Evolutionary conservation across 805 yeast genomes (phyloP).

Genomic region (Metschnikowia proteae): DNA sequence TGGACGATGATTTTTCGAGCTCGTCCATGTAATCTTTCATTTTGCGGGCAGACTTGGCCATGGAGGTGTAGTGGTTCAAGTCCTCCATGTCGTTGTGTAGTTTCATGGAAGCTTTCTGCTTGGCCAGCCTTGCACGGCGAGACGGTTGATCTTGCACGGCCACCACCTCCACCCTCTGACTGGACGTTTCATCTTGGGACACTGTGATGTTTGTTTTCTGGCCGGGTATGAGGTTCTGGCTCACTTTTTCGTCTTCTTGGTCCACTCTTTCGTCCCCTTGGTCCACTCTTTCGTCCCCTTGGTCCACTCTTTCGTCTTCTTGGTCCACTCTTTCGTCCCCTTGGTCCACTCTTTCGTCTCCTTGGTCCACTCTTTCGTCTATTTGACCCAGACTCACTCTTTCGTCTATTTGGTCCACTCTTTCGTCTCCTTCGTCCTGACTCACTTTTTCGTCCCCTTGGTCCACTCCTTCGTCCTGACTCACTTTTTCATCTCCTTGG

Average conservation of each 20-base stretch:
- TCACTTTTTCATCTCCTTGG: too few species aligned
- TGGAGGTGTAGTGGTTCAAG: conserved; percentile 57
- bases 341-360: too few species aligned
- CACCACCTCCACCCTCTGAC: too few species aligned
- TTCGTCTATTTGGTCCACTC: neutral
- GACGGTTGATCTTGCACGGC: too few species aligned
- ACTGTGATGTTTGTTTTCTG: neutral
- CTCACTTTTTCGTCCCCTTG: neutral
- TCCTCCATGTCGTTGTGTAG: conserved; percentile 68
- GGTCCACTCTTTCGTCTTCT: neutral
- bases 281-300: neutral
- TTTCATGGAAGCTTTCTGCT: conserved; percentile 59
- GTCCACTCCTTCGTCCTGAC: neutral
- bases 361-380: neutral
- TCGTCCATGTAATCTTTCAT: conserved; percentile 36
- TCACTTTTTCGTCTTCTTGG: neutral
- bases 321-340: too few species aligned
- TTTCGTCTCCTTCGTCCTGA: neutral
- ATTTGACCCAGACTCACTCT: neutral
- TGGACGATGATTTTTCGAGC: conserved; percentile 21
- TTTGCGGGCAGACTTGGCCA: conserved; percentile 41
- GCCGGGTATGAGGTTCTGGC: too few species aligned
- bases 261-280: too few species aligned
- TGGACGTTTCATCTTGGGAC: neutral
- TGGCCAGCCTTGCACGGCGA: conserved; percentile 50